phyloP scores from a whole-genome alignment of 768 basidiomycete genomes.

The Mrakia hoshinonis region DNA sequence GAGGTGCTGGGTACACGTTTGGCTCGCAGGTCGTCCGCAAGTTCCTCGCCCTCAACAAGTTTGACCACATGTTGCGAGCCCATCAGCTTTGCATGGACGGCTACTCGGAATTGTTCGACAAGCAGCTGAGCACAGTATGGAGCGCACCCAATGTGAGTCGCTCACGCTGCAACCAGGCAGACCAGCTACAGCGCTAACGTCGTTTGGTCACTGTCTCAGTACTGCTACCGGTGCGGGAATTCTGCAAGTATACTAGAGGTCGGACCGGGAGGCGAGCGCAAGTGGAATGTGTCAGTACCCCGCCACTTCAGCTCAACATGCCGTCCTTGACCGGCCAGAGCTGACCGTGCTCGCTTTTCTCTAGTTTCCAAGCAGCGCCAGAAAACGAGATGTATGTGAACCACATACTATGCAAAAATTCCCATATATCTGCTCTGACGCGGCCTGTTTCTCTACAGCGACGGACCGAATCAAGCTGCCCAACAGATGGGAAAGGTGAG shows the following conservation, averaged over 20 bases:
- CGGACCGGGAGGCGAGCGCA: conserved; percentile 72
- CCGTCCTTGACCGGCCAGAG: background rate
- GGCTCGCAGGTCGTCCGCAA: conserved; percentile 93
- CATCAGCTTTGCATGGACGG: conserved; percentile 99
- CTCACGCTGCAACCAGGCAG: too few relatives aligned
- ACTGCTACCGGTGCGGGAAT: conserved; percentile 67
- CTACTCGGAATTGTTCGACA: conserved; percentile 91
- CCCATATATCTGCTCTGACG: too few relatives aligned
- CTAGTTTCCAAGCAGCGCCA: conserved; percentile 83
- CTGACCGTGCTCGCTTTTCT: background rate
- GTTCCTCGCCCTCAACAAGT: conserved; percentile 88
- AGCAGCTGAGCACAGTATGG: conserved; percentile 95
- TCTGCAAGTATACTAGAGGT: conserved; percentile 94
- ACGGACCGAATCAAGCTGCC: conserved; percentile 29
- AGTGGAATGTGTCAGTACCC: conserved; percentile 65
- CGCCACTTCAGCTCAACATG: background rate
- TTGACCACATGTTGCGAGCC: conserved; percentile 94
- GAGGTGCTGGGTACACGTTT: conserved; percentile 97
- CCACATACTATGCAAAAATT: background rate
- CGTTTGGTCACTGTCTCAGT: background rate
- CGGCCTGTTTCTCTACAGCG: background rate
- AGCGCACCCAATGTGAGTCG: conserved; percentile 69
- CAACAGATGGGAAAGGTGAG: conserved; percentile 26
- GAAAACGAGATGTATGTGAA: conserved; percentile 61
- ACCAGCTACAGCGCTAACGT: background rate